These are phyloP conservation scores for Coemansia sp. DNA, from an alignment of 192 early-diverging fungal species.

Conservation along the genomic window DNA sequence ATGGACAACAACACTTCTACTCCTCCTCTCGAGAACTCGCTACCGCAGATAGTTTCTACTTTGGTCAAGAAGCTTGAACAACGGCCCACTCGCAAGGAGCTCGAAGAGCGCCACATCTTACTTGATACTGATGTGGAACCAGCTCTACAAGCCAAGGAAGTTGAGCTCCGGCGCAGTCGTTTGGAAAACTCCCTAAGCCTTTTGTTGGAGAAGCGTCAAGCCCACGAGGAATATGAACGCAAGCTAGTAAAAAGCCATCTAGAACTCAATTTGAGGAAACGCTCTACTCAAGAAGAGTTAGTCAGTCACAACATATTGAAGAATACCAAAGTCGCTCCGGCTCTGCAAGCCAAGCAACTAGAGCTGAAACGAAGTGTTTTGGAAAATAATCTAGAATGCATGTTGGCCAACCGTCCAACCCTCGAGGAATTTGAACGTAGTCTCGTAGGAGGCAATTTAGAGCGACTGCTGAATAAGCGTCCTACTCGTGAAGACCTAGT, in stretches of 20 bases:
- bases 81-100: too few relatives aligned
- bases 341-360: conserved; percentile 29
- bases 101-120: conserved; percentile 32
- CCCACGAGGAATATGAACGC: conserved; percentile 25
- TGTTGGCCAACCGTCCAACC: conserved; percentile 58
- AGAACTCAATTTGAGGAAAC: background rate
- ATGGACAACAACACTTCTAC: too few relatives aligned
- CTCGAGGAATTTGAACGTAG: conserved; percentile 50
- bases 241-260: background rate
- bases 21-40: too few relatives aligned
- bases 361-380: conserved; percentile 37
- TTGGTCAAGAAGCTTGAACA: too few relatives aligned
- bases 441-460: background rate
- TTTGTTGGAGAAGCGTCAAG: conserved; percentile 59
- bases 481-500: conserved; percentile 23
- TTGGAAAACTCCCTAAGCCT: conserved; percentile 56
- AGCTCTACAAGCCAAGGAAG: conserved; percentile 45
- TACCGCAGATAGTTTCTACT: too few relatives aligned
- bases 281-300: conserved; percentile 54
- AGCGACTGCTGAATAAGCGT: conserved; percentile 4
- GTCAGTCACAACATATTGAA: conserved; percentile 60
- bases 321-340: conserved; percentile 33
- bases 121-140: conserved; percentile 40
- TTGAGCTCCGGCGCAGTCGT: conserved; percentile 42
- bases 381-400: conserved; percentile 56